Evolutionary conservation across 2,329 filamentous ascomycete species (phyloP).

Genomic region (Epichloe hybrida): DNA sequence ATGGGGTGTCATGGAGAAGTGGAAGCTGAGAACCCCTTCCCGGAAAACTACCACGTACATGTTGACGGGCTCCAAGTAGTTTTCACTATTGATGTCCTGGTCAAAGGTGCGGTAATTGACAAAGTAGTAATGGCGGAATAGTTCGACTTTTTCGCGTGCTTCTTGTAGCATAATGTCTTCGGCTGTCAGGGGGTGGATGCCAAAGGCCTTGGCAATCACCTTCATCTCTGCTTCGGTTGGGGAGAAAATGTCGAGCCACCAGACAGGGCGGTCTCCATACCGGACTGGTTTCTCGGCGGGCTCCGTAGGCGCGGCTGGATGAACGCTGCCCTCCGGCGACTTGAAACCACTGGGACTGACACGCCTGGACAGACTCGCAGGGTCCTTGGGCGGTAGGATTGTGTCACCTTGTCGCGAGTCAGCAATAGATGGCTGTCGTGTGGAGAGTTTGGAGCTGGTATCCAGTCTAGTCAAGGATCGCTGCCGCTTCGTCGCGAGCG

Average conservation of each 20-base stretch:
- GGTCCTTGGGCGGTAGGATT: conserved; percentile 18
- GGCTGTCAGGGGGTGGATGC: conserved; percentile 90
- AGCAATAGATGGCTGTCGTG: conserved; percentile 32
- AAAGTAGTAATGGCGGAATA: conserved; percentile 97
- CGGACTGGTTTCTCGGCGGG: conserved; percentile 32
- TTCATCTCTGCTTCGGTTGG: conserved; percentile 96
- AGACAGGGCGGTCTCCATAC: conserved; percentile 77
- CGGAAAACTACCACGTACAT: conserved; percentile 97
- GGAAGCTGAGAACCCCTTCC: conserved; percentile 89
- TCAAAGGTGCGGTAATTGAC: conserved; percentile 98
- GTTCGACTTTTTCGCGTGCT: conserved; percentile 91
- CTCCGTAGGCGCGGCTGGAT: conserved; percentile 8
- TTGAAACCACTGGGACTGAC: conserved; percentile 34
- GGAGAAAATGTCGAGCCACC: conserved; percentile 88
- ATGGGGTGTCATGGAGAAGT: conserved; percentile 92
- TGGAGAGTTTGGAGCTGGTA: conserved; percentile 29
- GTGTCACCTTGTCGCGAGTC: conserved; percentile 16
- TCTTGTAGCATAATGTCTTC: conserved; percentile 98
- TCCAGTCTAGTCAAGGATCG: conserved; percentile 15
- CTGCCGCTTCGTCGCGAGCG: conserved; percentile 13
- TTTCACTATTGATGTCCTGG: conserved; percentile 76
- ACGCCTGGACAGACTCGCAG: conserved; percentile 26
- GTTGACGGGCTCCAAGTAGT: conserved; percentile 90
- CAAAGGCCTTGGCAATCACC: conserved; percentile 79
- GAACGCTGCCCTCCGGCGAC: conserved; percentile 18